A percentile compares a stretch with the other conserved stretches of the same genome.
These are phyloP conservation scores for Phytomonas sp. DNA, from an alignment of 208 protist genomes.

Conservation along the genomic window DNA sequence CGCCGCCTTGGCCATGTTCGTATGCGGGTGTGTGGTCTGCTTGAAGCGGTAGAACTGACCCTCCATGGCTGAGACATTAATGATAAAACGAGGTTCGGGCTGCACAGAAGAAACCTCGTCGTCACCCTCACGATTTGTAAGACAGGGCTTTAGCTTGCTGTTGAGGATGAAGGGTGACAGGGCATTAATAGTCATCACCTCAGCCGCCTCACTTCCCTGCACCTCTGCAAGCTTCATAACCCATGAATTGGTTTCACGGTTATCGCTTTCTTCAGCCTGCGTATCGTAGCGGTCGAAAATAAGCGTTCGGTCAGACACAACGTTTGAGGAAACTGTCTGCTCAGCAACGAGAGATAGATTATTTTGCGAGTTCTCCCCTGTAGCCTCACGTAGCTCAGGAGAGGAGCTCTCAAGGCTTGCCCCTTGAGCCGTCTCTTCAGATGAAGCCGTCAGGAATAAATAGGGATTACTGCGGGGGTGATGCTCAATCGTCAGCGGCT, in stretches of 20 bases:
- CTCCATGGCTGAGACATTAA: slow-evolving; percentile 98
- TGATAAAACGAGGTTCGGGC: slow-evolving; percentile 86
- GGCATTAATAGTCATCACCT: slow-evolving; percentile 96
- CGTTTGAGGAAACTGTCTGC: slow-evolving; percentile 5
- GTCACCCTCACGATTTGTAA: slow-evolving; percentile 63
- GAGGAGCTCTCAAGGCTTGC: background rate
- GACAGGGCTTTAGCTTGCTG: slow-evolving; percentile 80
- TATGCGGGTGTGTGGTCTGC: slow-evolving; percentile 94
- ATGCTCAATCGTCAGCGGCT: slow-evolving; percentile 56
- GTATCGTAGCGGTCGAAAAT: slow-evolving; percentile 89
- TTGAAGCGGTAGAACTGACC: slow-evolving; percentile 93
- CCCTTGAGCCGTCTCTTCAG: background rate
- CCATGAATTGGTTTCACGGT: slow-evolving; percentile 87
- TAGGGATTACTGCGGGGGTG: slow-evolving; percentile 43
- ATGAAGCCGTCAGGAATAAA: slow-evolving; percentile 8
- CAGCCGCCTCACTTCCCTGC: slow-evolving; percentile 86
- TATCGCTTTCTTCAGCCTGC: slow-evolving; percentile 78
- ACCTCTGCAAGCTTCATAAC: slow-evolving; percentile 87
- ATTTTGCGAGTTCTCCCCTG: background rate
- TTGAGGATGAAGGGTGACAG: slow-evolving; percentile 95
- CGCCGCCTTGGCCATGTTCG: slow-evolving; percentile 98
- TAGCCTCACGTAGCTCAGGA: background rate
- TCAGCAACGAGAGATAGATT: background rate
- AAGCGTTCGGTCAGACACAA: slow-evolving; percentile 20
- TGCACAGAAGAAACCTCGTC: slow-evolving; percentile 11